Conservation (phyloP, 2,329 filamentous ascomycete genomes). For the Metarhizium sp. region DNA sequence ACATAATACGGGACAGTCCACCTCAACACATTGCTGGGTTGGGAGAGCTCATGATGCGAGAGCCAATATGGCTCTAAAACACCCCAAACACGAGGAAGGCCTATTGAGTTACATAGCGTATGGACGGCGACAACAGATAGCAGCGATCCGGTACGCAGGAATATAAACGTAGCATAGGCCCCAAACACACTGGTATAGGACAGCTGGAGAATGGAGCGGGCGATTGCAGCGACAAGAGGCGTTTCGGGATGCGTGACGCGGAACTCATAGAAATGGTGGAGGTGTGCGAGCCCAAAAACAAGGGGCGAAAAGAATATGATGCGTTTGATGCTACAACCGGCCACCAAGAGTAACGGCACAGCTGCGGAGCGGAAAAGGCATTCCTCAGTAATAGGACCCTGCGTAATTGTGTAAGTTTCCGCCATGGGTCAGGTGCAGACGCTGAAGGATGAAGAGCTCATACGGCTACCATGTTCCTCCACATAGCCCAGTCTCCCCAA, state of each 20-base stretch:
- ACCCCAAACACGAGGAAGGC: constrained; percentile 80
- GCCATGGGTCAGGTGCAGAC: neutral
- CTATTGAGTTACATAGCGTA: constrained; percentile 86
- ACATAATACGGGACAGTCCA: constrained; percentile 78
- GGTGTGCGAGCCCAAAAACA: constrained; percentile 85
- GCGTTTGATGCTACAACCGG: constrained; percentile 42
- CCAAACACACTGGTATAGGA: constrained; percentile 88
- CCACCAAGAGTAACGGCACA: constrained; percentile 71
- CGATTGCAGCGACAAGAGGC: constrained; percentile 50
- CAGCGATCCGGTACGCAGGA: constrained; percentile 74
- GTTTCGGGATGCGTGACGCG: constrained; percentile 67
- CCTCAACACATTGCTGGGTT: constrained; percentile 14
- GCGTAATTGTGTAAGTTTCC: neutral
- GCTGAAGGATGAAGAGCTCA: constrained; percentile 17
- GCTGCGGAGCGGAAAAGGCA: constrained; percentile 84
- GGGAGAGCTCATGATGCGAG: constrained; percentile 12
- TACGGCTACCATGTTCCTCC: constrained; percentile 81
- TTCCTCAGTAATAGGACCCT: constrained; percentile 88
- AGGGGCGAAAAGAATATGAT: constrained; percentile 78
- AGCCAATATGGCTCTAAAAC: constrained; percentile 49
- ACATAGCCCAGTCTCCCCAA: constrained; percentile 67
- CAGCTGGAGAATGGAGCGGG: constrained; percentile 75
- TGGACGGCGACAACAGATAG: constrained; percentile 69
- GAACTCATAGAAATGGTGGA: constrained; percentile 96
- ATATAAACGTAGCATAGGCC: constrained; percentile 85